These are phyloP conservation scores for Salvia rosmarinus DNA, from an alignment of 257 asterid species.

Conservation along the genomic window DNA sequence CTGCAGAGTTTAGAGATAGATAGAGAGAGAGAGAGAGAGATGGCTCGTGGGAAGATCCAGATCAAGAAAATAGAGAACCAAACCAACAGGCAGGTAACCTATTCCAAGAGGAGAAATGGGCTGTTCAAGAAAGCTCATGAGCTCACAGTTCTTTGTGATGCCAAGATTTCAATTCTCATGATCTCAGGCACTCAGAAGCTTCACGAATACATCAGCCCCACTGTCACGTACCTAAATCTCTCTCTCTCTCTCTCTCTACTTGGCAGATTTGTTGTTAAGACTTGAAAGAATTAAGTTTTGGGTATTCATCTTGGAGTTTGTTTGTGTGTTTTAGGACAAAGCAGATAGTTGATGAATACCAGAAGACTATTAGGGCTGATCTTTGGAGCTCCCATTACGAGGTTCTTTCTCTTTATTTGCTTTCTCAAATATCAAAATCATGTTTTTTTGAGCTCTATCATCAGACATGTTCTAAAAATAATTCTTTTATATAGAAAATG, in stretches of 20 bases:
- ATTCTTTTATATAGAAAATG: constrained; percentile 60
- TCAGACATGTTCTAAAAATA: neutral
- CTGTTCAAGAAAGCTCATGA: constrained; percentile 94
- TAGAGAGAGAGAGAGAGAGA: constrained; percentile 33
- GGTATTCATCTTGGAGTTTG: too few species aligned
- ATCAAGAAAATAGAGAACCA: constrained; percentile 95
- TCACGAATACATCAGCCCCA: constrained; percentile 90
- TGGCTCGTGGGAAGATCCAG: constrained; percentile 99
- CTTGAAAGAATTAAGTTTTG: neutral
- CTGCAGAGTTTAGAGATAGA: neutral
- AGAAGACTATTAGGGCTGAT: constrained; percentile 71
- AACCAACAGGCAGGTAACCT: constrained; percentile 93
- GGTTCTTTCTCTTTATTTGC: constrained; percentile 42
- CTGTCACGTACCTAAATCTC: constrained; percentile 43
- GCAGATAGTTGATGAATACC: constrained; percentile 78
- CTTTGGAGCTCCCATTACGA: constrained; percentile 84
- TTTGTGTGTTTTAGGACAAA: constrained; percentile 54
- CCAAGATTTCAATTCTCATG: constrained; percentile 84
- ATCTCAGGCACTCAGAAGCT: constrained; percentile 84
- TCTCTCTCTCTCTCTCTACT: neutral
- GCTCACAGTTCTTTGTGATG: constrained; percentile 92
- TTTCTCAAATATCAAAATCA: neutral
- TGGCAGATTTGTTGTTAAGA: neutral
- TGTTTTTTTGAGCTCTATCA: neutral
- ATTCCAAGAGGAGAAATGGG: constrained; percentile 97